Evolutionary conservation across 163 green algal species (phyloP).

Genomic region (Prototheca wickerhamii): DNA sequence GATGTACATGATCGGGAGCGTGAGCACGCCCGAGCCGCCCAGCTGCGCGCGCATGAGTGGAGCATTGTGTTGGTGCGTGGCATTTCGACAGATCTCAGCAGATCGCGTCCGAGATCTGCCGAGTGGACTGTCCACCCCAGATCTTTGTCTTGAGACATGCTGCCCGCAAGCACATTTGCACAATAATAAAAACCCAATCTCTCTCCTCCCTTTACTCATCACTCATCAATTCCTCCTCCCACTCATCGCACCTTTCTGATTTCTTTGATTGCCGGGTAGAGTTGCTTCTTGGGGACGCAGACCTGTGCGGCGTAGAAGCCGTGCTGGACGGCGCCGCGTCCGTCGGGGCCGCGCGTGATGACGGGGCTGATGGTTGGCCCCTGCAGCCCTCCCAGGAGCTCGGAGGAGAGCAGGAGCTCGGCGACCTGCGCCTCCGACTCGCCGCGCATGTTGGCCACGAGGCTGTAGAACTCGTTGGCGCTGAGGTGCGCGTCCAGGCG

Average conservation of each 20-base stretch:
- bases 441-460: slow-evolving; percentile 88
- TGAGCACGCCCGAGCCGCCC: slow-evolving; percentile 87
- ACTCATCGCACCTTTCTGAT: slow-evolving; percentile 56
- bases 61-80: neutral
- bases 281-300: slow-evolving; percentile 78
- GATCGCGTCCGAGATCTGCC: no score
- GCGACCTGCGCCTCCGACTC: slow-evolving; percentile 59
- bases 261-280: slow-evolving; percentile 85
- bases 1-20: slow-evolving; percentile 96
- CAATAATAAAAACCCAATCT: neutral
- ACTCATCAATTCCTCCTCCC: neutral
- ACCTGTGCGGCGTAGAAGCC: slow-evolving; percentile 74
- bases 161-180: no score
- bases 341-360: slow-evolving; percentile 45
- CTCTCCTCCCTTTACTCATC: neutral
- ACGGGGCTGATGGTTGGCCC: slow-evolving; percentile 84
- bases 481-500: slow-evolving; percentile 94
- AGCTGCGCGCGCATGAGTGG: slow-evolving; percentile 51
- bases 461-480: slow-evolving; percentile 56
- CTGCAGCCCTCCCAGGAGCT: slow-evolving; percentile 48
- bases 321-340: slow-evolving; percentile 14
- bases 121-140: no score
- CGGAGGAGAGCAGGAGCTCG: slow-evolving; percentile 32
- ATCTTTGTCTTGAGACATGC: no score
- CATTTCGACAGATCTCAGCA: neutral